Conservation (phyloP, 2,329 filamentous ascomycete species). For the Scolecobasidium constrictum region DNA sequence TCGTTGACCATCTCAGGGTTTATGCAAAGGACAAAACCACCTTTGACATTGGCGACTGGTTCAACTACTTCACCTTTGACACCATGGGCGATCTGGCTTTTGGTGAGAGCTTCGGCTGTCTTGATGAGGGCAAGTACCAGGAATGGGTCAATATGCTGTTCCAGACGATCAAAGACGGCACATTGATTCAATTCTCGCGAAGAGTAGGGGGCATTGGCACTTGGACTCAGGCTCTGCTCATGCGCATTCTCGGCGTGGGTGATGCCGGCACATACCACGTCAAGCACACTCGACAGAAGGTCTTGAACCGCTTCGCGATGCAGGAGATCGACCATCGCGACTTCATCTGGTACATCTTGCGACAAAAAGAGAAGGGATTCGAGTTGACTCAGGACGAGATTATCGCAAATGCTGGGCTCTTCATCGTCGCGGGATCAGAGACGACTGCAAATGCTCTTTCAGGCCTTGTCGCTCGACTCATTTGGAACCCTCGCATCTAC, state of each 20-base stretch:
- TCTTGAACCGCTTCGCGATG: conserved; percentile 11
- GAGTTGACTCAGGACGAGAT: conserved; percentile 19
- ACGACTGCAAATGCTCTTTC: conserved; percentile 31
- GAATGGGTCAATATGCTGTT: conserved; percentile 17
- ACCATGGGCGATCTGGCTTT: conserved; percentile 19
- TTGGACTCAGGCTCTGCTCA: conserved; percentile 13
- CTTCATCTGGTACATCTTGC: neutral
- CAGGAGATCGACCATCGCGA: conserved; percentile 12
- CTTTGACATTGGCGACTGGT: conserved; percentile 8
- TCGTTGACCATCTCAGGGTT: conserved; percentile 11
- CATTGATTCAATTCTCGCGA: neutral
- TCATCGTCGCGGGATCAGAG: conserved; percentile 34
- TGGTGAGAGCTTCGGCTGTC: conserved; percentile 17
- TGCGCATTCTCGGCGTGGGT: conserved; percentile 14
- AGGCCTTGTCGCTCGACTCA: conserved; percentile 21
- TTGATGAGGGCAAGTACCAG: conserved; percentile 12
- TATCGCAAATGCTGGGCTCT: conserved; percentile 17
- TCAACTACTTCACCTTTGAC: conserved; percentile 11
- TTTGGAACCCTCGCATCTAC: neutral
- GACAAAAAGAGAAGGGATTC: conserved; percentile 15
- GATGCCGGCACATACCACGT: conserved; percentile 13
- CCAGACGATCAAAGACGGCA: neutral
- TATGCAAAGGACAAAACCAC: neutral
- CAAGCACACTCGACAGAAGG: conserved; percentile 15
- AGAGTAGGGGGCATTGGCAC: conserved; percentile 12